Base-by-base conservation (phyloP, 352 stramenopile genomes). In the Thraustotheca clavata region DNA sequence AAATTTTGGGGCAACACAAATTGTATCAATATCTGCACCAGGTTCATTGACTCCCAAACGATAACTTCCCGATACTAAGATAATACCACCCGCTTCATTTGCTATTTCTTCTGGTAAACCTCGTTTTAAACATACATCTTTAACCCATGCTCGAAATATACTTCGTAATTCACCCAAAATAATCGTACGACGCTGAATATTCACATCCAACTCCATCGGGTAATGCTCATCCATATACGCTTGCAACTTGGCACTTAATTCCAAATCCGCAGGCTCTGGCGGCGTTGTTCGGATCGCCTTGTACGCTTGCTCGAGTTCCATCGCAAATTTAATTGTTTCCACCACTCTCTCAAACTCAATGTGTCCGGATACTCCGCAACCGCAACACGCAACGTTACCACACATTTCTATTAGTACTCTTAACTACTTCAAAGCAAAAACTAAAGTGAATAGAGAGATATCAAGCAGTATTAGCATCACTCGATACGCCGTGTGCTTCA, bases 11-110 rank as follows among this genome's bases (percentile, higher is more conserved):
- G 94, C 91, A 31, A 99, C 94, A 59, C 97, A 97, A 61, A 99
- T 98, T 18, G 89, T 96, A 80, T 99, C 97, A 71, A 98, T 98
- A 89, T 99, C 96, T 0, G 94, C 94, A 20, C 95, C 95, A 0
- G 94, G 94, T 67, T 98, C 94, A 67, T 99, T 97, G 54, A 99
- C 95, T 48, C 94, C 91, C 18, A 99, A 79, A 26, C 96, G 84
- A 75, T 99, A 99, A 26, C 87, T 96, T 1, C 88, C 88, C 4
- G 88, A 96, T 33, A 96, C 85, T 39, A 94, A 73, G 39, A 97
- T 89, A 69, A 94, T 86, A 1, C 88, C 89, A 36, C 88, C 87
- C 0, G 84, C 83, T 36, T 96, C 86, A 4, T 76, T 76, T 9
- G 86, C 86, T 54, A 95, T 87, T 55, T 95, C 86, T 60, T 95